Percentiles rank a stretch among this genome's conserved stretches.
Evolutionary conservation across 2,329 filamentous ascomycete species (phyloP).

Genomic region (Exophiala sp.): DNA sequence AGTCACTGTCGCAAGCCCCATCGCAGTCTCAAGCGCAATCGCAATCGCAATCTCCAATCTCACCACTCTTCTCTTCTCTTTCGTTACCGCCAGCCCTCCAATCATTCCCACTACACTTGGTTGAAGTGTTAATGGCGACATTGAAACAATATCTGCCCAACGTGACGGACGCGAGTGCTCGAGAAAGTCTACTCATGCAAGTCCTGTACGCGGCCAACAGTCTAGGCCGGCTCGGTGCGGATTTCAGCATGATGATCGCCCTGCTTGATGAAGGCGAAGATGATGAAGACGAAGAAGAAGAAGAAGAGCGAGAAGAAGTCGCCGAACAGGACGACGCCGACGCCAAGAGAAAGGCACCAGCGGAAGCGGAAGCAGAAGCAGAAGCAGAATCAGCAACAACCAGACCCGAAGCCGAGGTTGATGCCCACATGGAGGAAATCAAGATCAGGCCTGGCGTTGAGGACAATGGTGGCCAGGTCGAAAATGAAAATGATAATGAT

Average conservation of each 20-base stretch:
- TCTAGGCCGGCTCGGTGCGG: slow-evolving; percentile 79
- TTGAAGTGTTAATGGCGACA: slow-evolving; percentile 73
- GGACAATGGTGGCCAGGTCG: no score
- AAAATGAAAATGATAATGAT: no score
- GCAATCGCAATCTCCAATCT: neutral
- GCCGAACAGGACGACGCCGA: slow-evolving; percentile 81
- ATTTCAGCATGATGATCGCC: slow-evolving; percentile 85
- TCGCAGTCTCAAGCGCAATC: slow-evolving; percentile 21
- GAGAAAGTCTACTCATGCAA: slow-evolving; percentile 28
- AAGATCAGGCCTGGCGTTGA: no score
- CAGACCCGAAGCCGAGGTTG: neutral
- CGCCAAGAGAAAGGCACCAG: no score
- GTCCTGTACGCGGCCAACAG: slow-evolving; percentile 59
- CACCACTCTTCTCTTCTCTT: slow-evolving; percentile 25
- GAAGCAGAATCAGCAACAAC: neutral
- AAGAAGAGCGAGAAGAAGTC: slow-evolving; percentile 40
- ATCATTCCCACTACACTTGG: slow-evolving; percentile 77
- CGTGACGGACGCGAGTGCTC: slow-evolving; percentile 49
- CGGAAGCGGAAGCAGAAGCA: no score
- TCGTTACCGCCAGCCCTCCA: slow-evolving; percentile 69
- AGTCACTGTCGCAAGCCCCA: slow-evolving; percentile 24
- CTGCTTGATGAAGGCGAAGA: slow-evolving; percentile 34
- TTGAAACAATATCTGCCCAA: slow-evolving; percentile 28
- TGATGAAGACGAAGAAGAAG: slow-evolving; percentile 25
- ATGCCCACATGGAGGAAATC: no score